Percentiles rank a stretch among this genome's conserved stretches.
Conservation (phyloP, 164 flowering plant genomes). For the Annona squamosa region DNA sequence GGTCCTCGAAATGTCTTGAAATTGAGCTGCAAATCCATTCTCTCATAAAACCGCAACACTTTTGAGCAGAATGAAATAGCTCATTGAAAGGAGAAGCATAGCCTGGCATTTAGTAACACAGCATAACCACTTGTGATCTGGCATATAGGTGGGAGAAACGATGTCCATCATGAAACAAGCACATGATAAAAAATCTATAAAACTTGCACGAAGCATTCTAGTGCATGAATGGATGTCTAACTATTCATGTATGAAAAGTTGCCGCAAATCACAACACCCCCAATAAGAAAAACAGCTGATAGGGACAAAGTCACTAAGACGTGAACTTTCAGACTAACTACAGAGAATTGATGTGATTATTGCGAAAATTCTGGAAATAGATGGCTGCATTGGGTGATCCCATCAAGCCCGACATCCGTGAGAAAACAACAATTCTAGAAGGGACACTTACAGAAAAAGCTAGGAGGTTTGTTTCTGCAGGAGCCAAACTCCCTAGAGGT, state of each 20-base stretch:
- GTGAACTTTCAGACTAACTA: not conserved
- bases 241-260: not conserved
- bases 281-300: not conserved
- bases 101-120: constrained; percentile 15
- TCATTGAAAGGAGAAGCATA: constrained; percentile 14
- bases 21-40: constrained; percentile 22
- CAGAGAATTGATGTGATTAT: too few species aligned
- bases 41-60: constrained; percentile 16
- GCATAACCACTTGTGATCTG: constrained; percentile 11
- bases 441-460: too few species aligned
- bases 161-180: not conserved
- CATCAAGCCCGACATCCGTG: too few species aligned
- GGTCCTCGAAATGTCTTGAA: constrained; percentile 10
- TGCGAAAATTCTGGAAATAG: too few species aligned
- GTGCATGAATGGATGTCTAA: not conserved
- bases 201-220: not conserved
- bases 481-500: too few species aligned
- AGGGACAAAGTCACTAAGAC: not conserved
- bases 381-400: too few species aligned
- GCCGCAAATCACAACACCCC: not conserved
- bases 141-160: constrained; percentile 5
- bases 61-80: constrained; percentile 12
- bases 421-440: too few species aligned
- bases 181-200: not conserved
- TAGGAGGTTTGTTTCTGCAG: too few species aligned